These are phyloP conservation scores for Monosporascus sp. DNA, from an alignment of 2,329 filamentous ascomycete genomes.

Conservation along the genomic window DNA sequence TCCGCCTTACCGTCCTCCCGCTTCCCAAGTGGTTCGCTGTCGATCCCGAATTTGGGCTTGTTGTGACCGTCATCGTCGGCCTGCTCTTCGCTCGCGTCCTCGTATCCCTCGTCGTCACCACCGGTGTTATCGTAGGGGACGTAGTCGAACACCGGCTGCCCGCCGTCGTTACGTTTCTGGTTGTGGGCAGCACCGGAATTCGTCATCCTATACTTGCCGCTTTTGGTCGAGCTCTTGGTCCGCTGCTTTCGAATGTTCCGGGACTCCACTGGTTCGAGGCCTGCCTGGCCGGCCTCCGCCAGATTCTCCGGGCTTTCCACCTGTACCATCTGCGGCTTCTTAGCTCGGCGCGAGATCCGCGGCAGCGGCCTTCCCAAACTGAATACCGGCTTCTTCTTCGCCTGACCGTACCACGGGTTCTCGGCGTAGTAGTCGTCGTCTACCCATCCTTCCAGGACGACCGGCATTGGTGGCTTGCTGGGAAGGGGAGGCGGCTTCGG, in stretches of 20 bases:
- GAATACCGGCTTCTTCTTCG: slow-evolving; percentile 14
- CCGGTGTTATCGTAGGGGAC: neutral
- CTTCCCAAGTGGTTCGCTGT: slow-evolving; percentile 17
- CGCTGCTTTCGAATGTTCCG: neutral
- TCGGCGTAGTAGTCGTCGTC: slow-evolving; percentile 15
- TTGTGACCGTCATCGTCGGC: slow-evolving; percentile 2
- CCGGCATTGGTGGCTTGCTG: neutral
- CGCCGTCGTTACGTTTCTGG: slow-evolving; percentile 5
- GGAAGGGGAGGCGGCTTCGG: neutral
- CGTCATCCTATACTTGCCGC: neutral
- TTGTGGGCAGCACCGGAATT: slow-evolving; percentile 4
- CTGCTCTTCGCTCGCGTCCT: neutral
- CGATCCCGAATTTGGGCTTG: slow-evolving; percentile 13
- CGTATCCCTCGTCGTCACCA: neutral
- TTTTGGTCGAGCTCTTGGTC: neutral
- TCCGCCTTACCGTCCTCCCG: slow-evolving; percentile 13
- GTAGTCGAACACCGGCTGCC: slow-evolving; percentile 10
- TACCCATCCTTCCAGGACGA: slow-evolving; percentile 6
- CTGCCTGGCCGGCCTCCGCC: slow-evolving; percentile 1
- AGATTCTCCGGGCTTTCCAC: slow-evolving; percentile 2
- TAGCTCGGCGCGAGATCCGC: slow-evolving; percentile 9
- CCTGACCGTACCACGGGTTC: slow-evolving; percentile 20
- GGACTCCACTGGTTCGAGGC: neutral
- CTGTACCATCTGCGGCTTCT: neutral
- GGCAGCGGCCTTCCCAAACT: slow-evolving; percentile 20